Conservation (phyloP, 345 rosid genomes). For the Clarkia xantiana region DNA sequence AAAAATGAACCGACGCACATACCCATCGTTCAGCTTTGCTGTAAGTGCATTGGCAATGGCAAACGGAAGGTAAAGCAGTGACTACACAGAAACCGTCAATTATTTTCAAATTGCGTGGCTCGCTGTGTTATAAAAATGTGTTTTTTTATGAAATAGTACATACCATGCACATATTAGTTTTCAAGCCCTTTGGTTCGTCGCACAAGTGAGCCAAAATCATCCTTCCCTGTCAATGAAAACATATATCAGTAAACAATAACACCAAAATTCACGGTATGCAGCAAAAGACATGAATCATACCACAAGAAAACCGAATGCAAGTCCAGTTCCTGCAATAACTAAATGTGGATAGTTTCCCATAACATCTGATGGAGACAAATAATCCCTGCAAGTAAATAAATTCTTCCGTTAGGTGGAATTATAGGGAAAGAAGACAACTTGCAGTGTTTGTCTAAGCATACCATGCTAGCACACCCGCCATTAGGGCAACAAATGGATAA, state of each 20-base stretch:
- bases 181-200: slow-evolving; percentile 95
- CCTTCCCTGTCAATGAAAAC: slow-evolving; percentile 61
- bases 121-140: too few species aligned
- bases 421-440: neutral
- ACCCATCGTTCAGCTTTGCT: slow-evolving; percentile 91
- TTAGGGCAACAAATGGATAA: slow-evolving; percentile 54
- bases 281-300: slow-evolving; percentile 24
- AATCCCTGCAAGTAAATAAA: slow-evolving; percentile 36
- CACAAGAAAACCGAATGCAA: slow-evolving; percentile 98
- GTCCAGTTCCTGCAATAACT: slow-evolving; percentile 88
- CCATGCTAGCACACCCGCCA: slow-evolving; percentile 82
- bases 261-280: neutral
- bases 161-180: slow-evolving; percentile 99
- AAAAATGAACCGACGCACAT: slow-evolving; percentile 13
- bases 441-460: slow-evolving; percentile 15
- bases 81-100: slow-evolving; percentile 27
- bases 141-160: slow-evolving; percentile 4
- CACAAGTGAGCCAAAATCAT: slow-evolving; percentile 98
- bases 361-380: slow-evolving; percentile 67
- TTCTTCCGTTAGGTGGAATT: slow-evolving; percentile 1
- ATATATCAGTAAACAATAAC: too few species aligned
- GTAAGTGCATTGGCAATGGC: slow-evolving; percentile 92
- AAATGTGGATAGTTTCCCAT: slow-evolving; percentile 77
- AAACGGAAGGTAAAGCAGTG: slow-evolving; percentile 78
- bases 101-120: too few species aligned